phyloP scores from a whole-genome alignment of 495 filamentous ascomycete genomes.

The Podospora didyma region DNA sequence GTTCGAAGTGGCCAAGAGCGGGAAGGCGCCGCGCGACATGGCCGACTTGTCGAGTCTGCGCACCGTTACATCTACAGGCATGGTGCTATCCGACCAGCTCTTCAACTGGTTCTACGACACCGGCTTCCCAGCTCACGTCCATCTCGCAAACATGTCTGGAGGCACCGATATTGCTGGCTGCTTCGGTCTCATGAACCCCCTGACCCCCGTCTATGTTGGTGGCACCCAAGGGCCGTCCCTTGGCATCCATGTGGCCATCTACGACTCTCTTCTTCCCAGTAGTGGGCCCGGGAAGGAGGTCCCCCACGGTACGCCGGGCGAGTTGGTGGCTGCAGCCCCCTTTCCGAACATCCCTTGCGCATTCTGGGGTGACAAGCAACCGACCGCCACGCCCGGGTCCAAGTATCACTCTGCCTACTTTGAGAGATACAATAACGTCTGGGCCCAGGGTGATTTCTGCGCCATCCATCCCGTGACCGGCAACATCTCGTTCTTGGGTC shows the following conservation, averaged over 20 bases:
- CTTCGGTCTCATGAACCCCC: conserved; percentile 63
- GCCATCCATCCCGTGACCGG: conserved; percentile 63
- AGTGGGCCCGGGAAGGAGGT: conserved; percentile 52
- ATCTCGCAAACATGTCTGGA: conserved; percentile 70
- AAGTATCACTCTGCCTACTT: conserved; percentile 71
- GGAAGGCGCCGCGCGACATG: conserved; percentile 54
- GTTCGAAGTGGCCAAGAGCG: conserved; percentile 59
- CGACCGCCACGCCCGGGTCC: conserved; percentile 39
- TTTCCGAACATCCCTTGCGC: conserved; percentile 72
- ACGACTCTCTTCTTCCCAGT: conserved; percentile 56
- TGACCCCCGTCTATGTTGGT: conserved; percentile 68
- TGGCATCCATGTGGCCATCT: conserved; percentile 63
- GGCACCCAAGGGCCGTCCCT: conserved; percentile 62
- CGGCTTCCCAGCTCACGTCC: conserved; percentile 62
- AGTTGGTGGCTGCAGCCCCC: conserved; percentile 62
- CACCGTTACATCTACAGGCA: conserved; percentile 65
- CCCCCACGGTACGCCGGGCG: conserved; percentile 61
- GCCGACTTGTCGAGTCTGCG: conserved; percentile 56
- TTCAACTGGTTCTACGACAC: conserved; percentile 82
- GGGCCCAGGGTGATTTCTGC: conserved; percentile 80
- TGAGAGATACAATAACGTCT: conserved; percentile 65
- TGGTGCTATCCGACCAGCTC: conserved; percentile 68
- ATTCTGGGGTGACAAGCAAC: conserved; percentile 60
- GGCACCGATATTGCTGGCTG: conserved; percentile 74
- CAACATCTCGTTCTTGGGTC: conserved; percentile 65